Evolutionary conservation across 306 rosid species (phyloP), one percentile per base, ranked within the genome.

Genomic region (Hippophae tibetana): DNA sequence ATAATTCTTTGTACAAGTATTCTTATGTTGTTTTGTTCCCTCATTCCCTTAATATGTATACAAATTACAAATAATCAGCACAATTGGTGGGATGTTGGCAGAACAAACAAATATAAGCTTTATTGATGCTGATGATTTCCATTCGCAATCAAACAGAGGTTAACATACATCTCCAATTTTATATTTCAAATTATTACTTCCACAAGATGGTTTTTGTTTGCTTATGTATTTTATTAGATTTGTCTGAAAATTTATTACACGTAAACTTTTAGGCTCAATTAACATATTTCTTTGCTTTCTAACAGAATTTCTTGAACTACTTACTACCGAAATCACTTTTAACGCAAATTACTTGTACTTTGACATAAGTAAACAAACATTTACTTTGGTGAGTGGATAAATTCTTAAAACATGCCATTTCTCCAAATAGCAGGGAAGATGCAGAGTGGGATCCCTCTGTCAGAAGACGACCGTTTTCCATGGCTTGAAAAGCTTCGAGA

Each of bases 121-220:
- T 48, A 79, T 87, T 60, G 97, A 90, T 74, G 97, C 97, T 6
- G 97, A 87, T 83, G 81, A 87, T 79, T 85, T 79, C 70, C 96
- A 90, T 63, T 74, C 95, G 13, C 70, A 66, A 47, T 85, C 90
- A 54, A 90, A 83, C 81, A 87, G 81, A 80, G 95, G 98, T 84
- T 43, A 45, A 67, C 43, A 2, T 9, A 5, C 8, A 58, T 8
- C 60, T 43, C 13, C 11, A 12, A 3, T n/a, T 25, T 7, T 47
- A 10, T 38, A 18, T 13, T 58, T 25, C 25, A 40, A 46, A 46
- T 23, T 54, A 8, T 57, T 5, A 40, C 10, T 49, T 8, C 60
- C 7, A 31, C 38, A 31, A 1, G 38, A 31, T 31, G 5, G 38
- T 31, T 31, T 31, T 31, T 2, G 38, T 31, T 31, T 31, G 38